Percentiles rank a stretch among this genome's conserved stretches.
These are phyloP conservation scores for Venustampulla echinocandica DNA, from an alignment of 495 filamentous ascomycete genomes.

Conservation along the genomic window DNA sequence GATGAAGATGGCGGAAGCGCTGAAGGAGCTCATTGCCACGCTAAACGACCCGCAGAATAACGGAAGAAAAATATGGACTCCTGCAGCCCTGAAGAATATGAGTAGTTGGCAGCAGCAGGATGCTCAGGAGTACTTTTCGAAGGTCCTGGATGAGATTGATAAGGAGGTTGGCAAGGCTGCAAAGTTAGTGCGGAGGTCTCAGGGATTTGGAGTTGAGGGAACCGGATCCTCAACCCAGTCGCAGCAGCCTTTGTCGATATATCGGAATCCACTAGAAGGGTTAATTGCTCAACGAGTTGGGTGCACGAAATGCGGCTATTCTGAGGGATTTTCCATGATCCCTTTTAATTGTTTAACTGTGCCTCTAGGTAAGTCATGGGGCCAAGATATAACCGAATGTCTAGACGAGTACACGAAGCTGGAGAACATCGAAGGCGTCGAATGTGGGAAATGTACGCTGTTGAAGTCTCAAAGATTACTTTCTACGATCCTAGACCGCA, in stretches of 20 bases:
- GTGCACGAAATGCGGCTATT: conserved; percentile 77
- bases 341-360: conserved; percentile 94
- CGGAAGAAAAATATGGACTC: conserved; percentile 69
- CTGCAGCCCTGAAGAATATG: conserved; percentile 70
- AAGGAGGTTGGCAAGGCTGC: conserved; percentile 47
- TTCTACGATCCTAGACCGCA: conserved; percentile 28
- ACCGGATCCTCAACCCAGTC: conserved; percentile 18
- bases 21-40: conserved; percentile 54
- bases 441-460: conserved; percentile 87
- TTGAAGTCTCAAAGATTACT: conserved; percentile 35
- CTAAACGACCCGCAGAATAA: conserved; percentile 59
- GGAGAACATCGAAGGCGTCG: conserved; percentile 76
- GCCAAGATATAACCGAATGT: conserved; percentile 64
- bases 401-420: conserved; percentile 77
- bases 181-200: conserved; percentile 9
- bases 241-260: conserved; percentile 4
- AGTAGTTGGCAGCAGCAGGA: conserved; percentile 95
- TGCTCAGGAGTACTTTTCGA: conserved; percentile 95
- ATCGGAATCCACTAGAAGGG: conserved; percentile 68
- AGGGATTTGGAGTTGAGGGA: conserved; percentile 27
- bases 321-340: conserved; percentile 76
- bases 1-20: conserved; percentile 40
- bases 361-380: conserved; percentile 48
- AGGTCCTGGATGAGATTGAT: conserved; percentile 79
- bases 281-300: conserved; percentile 82